phyloP scores from a whole-genome alignment of 495 filamentous ascomycete genomes.

The Sordaria brevicollis region DNA sequence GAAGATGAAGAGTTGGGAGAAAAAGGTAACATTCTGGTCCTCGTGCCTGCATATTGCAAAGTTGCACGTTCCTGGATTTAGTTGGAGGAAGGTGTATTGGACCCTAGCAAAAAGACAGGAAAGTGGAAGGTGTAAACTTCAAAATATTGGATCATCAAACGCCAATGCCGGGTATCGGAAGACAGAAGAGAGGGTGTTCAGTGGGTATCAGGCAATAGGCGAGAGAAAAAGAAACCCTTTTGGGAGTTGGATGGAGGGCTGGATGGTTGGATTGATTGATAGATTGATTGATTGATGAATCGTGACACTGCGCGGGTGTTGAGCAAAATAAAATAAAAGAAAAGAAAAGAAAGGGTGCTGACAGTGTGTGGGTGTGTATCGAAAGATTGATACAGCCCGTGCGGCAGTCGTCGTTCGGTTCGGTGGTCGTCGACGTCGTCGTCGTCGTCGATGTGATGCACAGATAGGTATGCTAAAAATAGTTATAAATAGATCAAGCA shows the following conservation, averaged over 20 bases:
- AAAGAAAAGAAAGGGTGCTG: background rate
- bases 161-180: background rate
- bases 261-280: background rate
- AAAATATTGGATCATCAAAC: background rate
- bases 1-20: background rate
- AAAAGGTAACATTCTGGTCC: background rate
- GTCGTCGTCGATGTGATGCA: background rate
- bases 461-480: constrained; percentile 19
- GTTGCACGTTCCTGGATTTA: background rate
- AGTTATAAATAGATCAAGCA: constrained; percentile 21
- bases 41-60: background rate
- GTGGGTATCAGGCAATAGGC: background rate
- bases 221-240: background rate
- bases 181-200: background rate
- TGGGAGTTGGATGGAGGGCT: background rate
- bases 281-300: background rate
- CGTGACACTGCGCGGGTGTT: background rate
- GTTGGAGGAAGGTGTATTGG: background rate
- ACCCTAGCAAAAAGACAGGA: background rate
- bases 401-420: background rate
- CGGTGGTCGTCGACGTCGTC: background rate
- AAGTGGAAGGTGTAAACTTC: background rate
- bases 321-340: too few relatives aligned
- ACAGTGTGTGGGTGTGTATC: background rate
- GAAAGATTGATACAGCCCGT: background rate